Base-by-base conservation (phyloP, 306 rosid genomes). In the Prinsepia uniflora region DNA sequence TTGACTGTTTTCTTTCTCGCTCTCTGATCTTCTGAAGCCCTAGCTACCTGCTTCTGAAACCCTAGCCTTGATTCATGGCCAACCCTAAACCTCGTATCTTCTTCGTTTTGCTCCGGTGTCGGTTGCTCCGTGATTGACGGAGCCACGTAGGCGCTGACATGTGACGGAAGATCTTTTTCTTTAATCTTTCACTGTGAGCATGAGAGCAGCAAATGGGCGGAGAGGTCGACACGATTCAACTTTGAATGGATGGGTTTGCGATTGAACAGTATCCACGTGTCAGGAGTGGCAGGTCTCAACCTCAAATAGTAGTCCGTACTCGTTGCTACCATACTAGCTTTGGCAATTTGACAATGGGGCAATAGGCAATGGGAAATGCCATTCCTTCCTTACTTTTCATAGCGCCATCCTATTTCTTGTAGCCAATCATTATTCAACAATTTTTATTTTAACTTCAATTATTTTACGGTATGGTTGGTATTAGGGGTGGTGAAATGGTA, bases 251-350 rank as follows among this genome's bases (percentile, higher is more conserved):
- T 53, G 57, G 54, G 0, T 22, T 15, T 12, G 39, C 14, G 14
- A 64, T 79, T 30, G 47, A 78, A 75, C 83, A 78, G 80, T 78
- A 34, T 82, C 82, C 78, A 78, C 72, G 77, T 78, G 71, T 78
- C 59, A 57, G 54, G 30, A 19, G 55, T 44, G 19, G 53, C 18
- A 62, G 48, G 48, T 68, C 72, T 73, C 63, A 13, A 70, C 54
- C 41, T 55, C 74, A 14, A 70, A 55, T 44, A 56, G 74, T 43
- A 55, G 17, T 43, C 17, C 43, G 74, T 17, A 70, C 56, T 19
- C 12, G 8, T 19, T 12, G 8, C 54, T 57, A 17, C 17, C 55
- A 14, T 34, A 30, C 44, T 67, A 75, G 80, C 67, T 65, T 69
- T 52, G 65, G 64, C 39, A 53, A 53, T 53, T 53, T 15, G 7